Conservation (phyloP, 352 stramenopile genomes). For the Aphanomyces cochlioides region DNA sequence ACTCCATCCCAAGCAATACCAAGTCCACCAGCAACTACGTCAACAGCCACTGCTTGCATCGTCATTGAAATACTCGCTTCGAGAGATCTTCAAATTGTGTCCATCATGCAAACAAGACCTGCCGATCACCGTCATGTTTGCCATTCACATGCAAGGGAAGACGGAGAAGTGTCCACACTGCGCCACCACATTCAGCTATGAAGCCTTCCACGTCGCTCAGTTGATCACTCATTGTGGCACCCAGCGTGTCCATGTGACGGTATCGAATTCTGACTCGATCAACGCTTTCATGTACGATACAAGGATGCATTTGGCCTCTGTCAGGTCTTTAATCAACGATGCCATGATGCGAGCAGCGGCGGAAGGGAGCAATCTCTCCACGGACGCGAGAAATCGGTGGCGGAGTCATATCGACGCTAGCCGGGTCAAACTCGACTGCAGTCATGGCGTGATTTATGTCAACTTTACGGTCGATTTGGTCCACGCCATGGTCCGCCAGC, state of each 20-base stretch:
- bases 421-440: not conserved
- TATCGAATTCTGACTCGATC: not conserved
- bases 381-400: not conserved
- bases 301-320: not conserved
- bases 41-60: not conserved
- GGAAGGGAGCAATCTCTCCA: not conserved
- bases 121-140: not conserved
- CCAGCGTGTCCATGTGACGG: not conserved
- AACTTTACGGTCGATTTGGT: constrained; percentile 17
- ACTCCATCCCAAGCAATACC: constrained; percentile 10
- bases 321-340: constrained; percentile 2
- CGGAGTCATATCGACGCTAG: not conserved
- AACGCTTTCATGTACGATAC: not conserved
- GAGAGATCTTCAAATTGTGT: not conserved
- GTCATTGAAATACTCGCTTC: not conserved
- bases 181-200: not conserved
- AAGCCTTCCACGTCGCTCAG: not conserved
- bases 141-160: constrained; percentile 15
- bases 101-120: constrained; percentile 5
- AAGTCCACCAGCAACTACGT: not conserved
- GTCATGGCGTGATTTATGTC: constrained; percentile 3
- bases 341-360: not conserved
- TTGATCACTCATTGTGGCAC: not conserved
- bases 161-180: not conserved
- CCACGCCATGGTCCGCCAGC: constrained; percentile 25